Evolutionary conservation across 306 rosid species (phyloP).

Genomic region (Prunus fruticosa): DNA sequence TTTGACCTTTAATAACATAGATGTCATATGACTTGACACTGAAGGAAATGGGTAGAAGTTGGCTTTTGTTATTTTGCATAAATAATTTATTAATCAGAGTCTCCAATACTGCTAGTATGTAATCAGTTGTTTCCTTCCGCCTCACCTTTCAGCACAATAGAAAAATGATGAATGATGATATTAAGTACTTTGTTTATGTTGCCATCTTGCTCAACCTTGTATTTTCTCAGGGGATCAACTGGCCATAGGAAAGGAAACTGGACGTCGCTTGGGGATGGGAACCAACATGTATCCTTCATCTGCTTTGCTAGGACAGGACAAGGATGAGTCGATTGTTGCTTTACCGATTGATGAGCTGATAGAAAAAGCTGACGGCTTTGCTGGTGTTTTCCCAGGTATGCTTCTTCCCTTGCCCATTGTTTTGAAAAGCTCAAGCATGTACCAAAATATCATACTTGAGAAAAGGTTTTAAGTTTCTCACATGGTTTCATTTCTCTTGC

Average conservation of each 20-base stretch:
- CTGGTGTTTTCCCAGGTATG: slow-evolving; percentile 96
- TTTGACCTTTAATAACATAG: neutral
- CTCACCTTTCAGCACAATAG: neutral
- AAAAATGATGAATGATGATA: neutral
- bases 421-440: neutral
- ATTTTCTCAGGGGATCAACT: slow-evolving; percentile 82
- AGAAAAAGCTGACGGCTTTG: slow-evolving; percentile 97
- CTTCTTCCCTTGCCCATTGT: slow-evolving; percentile 3
- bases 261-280: slow-evolving; percentile 99
- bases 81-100: neutral
- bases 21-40: neutral
- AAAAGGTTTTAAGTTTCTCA: neutral
- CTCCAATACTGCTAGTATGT: neutral
- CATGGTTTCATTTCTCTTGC: slow-evolving; percentile 1
- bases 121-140: neutral
- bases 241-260: slow-evolving; percentile 98
- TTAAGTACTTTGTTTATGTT: neutral
- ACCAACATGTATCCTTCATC: slow-evolving; percentile 99
- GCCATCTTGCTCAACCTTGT: neutral
- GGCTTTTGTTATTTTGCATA: neutral
- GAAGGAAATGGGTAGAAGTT: neutral
- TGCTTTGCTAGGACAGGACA: slow-evolving; percentile 90
- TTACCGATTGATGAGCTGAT: slow-evolving; percentile 87
- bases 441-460: neutral
- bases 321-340: slow-evolving; percentile 90